These are phyloP conservation scores for Pueraria montana DNA, from an alignment of 306 rosid species.

Conservation along the genomic window DNA sequence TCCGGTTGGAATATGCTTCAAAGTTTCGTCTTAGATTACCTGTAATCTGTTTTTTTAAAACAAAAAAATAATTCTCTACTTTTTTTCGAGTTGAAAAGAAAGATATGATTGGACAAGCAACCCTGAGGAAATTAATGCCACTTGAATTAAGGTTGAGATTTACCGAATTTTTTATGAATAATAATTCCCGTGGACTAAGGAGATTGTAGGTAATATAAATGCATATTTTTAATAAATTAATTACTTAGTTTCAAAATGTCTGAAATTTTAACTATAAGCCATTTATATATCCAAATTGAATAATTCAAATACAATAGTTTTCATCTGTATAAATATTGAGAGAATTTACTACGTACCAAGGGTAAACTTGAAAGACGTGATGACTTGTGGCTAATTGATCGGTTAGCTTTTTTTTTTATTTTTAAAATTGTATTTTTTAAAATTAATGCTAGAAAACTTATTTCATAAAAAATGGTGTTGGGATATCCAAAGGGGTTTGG, in stretches of 20 bases:
- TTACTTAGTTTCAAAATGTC: background rate
- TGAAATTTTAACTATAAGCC: background rate
- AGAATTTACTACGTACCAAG: background rate
- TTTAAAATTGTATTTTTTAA: no score
- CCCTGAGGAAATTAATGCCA: background rate
- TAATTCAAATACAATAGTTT: background rate
- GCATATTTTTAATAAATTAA: background rate
- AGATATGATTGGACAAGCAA: background rate
- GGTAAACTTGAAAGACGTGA: background rate
- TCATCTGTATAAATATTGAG: no score
- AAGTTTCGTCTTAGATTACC: background rate
- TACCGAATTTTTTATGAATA: background rate
- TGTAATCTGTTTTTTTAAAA: background rate
- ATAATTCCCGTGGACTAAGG: background rate
- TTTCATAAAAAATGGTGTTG: background rate
- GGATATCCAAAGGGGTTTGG: no score
- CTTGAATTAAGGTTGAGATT: background rate
- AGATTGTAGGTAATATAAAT: background rate
- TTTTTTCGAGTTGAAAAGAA: background rate
- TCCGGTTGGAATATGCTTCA: background rate
- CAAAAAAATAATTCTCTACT: background rate
- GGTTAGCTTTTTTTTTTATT: no score
- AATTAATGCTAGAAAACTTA: no score
- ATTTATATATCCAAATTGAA: background rate
- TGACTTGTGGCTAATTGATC: background rate